A percentile compares a stretch with the other conserved stretches of the same genome.
phyloP scores from a whole-genome alignment of 495 filamentous ascomycete genomes.

The Penicillium pulvis region DNA sequence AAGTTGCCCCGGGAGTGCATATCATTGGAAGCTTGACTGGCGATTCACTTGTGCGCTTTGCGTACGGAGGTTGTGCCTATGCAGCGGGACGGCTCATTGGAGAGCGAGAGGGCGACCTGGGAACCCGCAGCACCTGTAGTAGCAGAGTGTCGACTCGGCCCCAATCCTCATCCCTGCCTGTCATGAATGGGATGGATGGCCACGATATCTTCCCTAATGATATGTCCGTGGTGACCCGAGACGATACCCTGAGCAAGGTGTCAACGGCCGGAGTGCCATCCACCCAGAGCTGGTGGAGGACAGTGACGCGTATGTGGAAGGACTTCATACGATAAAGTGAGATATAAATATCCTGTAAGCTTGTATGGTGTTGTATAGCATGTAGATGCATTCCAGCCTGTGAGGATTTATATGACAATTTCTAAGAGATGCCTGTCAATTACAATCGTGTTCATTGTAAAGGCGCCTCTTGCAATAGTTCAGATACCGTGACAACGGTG shows the following conservation, averaged over 20 bases:
- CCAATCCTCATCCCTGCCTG: constrained; percentile 28
- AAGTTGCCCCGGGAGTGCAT: constrained; percentile 58
- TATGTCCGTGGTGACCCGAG: constrained; percentile 15
- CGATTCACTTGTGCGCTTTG: constrained; percentile 65
- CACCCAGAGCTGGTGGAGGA: constrained; percentile 28
- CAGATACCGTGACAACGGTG: constrained; percentile 64
- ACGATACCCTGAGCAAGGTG: constrained; percentile 29
- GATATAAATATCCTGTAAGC: constrained; percentile 1
- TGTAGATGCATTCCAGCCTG: constrained; percentile 2
- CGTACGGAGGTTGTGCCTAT: constrained; percentile 62
- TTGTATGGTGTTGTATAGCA: constrained; percentile 2
- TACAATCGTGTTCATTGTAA: background rate
- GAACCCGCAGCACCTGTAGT: constrained; percentile 20
- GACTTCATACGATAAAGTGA: constrained; percentile 13
- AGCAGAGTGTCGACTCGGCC: constrained; percentile 21
- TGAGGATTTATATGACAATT: background rate
- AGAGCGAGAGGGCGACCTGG: constrained; percentile 17
- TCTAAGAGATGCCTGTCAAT: background rate
- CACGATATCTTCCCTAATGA: constrained; percentile 35
- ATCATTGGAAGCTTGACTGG: constrained; percentile 65
- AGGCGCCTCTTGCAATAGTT: constrained; percentile 49
- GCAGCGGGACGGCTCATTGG: constrained; percentile 57
- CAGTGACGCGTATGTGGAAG: constrained; percentile 26
- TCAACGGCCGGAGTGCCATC: constrained; percentile 15
- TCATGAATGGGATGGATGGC: constrained; percentile 48